Evolutionary conservation across 192 early-diverging fungal genomes (phyloP), one percentile per base, ranked within the genome.

Genomic region (Rhizophagus clarus): DNA sequence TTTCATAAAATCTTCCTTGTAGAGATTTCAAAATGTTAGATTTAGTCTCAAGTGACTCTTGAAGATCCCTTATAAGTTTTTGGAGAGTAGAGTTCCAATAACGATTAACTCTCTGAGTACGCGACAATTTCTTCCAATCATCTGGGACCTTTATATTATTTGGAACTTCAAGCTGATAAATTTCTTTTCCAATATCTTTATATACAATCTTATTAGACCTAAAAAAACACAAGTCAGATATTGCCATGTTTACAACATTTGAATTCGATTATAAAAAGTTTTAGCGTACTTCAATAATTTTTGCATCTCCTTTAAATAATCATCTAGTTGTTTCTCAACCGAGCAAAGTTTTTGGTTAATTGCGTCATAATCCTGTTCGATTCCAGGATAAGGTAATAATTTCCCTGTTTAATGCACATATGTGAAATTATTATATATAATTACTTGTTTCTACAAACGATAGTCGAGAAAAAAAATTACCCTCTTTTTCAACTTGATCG

Each of bases 151-250:
- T 89, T 61, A 92, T 84, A 51, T 84, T 88, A 37, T 89, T 89
- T 0, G 97, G 93, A 10, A 97, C 86, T 80, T 99, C 97, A n/a
- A 99, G 79, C 84, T 96, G 96, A 83, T 96, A 97, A 22, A 94
- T 90, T 81, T 99, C 98, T 84, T 99, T 99, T 61, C 97, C 97
- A 70, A 98, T 86, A 85, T 97, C 91, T 78, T 93, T 94, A 89
- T 94, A 99, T 4, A 86, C 84, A 42, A 97, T 84, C 74, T 91
- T 92, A 8, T 87, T 81, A 2, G 90, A 81, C 26, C 90, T 91
- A 81, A 26, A 24, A 14, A 67, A 34, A 15, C 40, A 0, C 2
- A 56, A 22, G 22, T 20, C 3, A 20, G 32, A 62, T 61, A 9
- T 31, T 4, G 3, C 40, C 14, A 10, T 10, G 10, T 70, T 29